Conservation (phyloP, 148 eudicot species). For the Diospyros lotus region DNA sequence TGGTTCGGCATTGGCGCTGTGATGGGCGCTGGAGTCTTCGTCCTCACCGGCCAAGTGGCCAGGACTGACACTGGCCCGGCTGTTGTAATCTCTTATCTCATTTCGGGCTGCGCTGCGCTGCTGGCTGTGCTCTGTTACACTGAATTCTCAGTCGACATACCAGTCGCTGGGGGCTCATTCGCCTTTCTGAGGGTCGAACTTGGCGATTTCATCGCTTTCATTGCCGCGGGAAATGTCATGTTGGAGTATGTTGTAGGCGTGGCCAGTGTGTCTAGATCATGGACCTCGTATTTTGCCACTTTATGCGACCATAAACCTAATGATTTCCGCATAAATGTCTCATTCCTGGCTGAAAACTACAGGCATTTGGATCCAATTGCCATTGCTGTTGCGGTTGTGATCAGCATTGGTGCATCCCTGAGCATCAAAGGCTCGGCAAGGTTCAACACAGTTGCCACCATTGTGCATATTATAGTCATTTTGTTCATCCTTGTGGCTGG, state of each 20-base stretch:
- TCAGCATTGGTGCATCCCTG: constrained; percentile 36
- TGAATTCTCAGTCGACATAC: constrained; percentile 71
- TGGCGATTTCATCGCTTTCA: constrained; percentile 68
- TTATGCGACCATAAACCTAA: constrained; percentile 39
- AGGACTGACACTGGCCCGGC: constrained; percentile 40
- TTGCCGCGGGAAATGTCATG: constrained; percentile 80
- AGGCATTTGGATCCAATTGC: constrained; percentile 60
- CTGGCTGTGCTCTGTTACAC: constrained; percentile 74
- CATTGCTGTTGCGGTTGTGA: constrained; percentile 26
- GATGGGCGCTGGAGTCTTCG: constrained; percentile 72
- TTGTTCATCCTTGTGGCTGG: constrained; percentile 56
- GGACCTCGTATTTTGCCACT: constrained; percentile 71
- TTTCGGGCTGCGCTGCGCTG: constrained; percentile 58
- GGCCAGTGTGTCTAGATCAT: constrained; percentile 58
- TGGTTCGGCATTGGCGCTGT: constrained; percentile 84
- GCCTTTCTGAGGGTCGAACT: constrained; percentile 65
- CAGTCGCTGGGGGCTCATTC: constrained; percentile 47
- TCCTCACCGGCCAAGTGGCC: constrained; percentile 70
- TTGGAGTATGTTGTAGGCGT: constrained; percentile 46
- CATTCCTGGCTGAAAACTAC: constrained; percentile 25
- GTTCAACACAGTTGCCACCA: constrained; percentile 45
- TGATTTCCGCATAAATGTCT: constrained; percentile 38
- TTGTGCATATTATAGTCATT: constrained; percentile 44
- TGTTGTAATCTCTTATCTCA: constrained; percentile 47
- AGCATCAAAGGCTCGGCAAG: constrained; percentile 58